phyloP scores from a whole-genome alignment of 768 basidiomycete species.

The Hortiboletus flavorubellus region DNA sequence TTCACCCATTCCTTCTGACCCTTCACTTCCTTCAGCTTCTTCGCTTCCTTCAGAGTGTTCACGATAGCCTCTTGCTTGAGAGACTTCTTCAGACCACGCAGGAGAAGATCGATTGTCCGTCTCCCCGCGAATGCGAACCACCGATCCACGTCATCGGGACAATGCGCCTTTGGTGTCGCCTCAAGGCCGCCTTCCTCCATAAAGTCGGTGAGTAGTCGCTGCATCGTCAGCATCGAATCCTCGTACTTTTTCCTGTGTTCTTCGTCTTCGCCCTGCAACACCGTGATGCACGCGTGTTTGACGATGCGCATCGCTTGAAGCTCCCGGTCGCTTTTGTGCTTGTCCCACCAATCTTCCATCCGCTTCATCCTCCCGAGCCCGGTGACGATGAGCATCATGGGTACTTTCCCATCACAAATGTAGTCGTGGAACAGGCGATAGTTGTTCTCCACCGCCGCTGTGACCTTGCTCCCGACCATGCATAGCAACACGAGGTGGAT shows the following conservation, averaged over 20 bases:
- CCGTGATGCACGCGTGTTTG: slow-evolving; percentile 31
- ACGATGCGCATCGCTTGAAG: slow-evolving; percentile 9
- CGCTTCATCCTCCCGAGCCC: slow-evolving; percentile 34
- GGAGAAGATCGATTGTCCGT: slow-evolving; percentile 13
- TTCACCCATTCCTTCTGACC: not conserved
- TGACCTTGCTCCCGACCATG: slow-evolving; percentile 38
- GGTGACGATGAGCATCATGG: slow-evolving; percentile 36
- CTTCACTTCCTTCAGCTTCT: too few species aligned
- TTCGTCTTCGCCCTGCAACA: slow-evolving; percentile 19
- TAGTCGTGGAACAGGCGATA: slow-evolving; percentile 36
- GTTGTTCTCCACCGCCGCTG: slow-evolving; percentile 32
- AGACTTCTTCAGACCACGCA: slow-evolving; percentile 1
- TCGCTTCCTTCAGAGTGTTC: slow-evolving; percentile 11
- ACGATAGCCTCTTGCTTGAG: slow-evolving; percentile 11
- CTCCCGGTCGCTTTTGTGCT: slow-evolving; percentile 12
- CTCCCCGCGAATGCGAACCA: slow-evolving; percentile 21
- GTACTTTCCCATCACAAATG: slow-evolving; percentile 36
- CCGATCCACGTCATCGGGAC: slow-evolving; percentile 3
- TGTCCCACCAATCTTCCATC: slow-evolving; percentile 36
- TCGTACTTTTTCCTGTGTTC: slow-evolving; percentile 18
- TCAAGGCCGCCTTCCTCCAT: not conserved
- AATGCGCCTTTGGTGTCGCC: slow-evolving; percentile 2
- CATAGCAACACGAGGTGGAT: slow-evolving; percentile 40
- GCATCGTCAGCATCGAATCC: slow-evolving; percentile 13
- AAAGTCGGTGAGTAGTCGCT: slow-evolving; percentile 12